These are phyloP conservation scores for Nicotiana obtusifolia DNA, from an alignment of 257 asterid species.

Conservation along the genomic window DNA sequence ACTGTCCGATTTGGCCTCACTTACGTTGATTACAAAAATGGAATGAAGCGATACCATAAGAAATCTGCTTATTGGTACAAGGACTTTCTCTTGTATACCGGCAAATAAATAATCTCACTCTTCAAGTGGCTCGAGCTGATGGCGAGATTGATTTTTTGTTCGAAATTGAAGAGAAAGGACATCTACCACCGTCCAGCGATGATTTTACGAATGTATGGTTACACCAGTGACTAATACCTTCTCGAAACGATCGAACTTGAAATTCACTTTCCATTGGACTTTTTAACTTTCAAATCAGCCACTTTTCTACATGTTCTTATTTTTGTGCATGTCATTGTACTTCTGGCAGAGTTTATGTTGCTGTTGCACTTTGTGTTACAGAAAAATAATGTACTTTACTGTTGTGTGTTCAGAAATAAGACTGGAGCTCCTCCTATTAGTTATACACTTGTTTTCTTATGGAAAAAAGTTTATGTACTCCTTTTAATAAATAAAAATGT, in stretches of 20 bases:
- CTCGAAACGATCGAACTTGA: too few relatives aligned
- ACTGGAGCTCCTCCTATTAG: neutral
- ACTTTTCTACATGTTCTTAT: too few relatives aligned
- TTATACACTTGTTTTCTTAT: too few relatives aligned
- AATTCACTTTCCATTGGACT: too few relatives aligned
- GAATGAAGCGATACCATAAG: constrained; percentile 12
- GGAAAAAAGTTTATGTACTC: too few relatives aligned
- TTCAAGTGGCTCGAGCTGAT: neutral
- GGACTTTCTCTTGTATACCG: constrained; percentile 10
- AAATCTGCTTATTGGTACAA: too few relatives aligned
- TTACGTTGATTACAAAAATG: constrained; percentile 17
- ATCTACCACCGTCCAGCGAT: too few relatives aligned
- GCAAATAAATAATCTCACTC: neutral
- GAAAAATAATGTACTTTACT: neutral
- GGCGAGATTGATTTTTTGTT: too few relatives aligned
- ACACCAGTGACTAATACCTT: too few relatives aligned
- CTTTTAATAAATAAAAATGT: neutral
- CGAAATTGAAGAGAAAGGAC: too few relatives aligned
- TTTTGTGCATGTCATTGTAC: neutral
- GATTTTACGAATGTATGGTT: too few relatives aligned
- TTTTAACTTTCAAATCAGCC: too few relatives aligned
- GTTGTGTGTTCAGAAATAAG: neutral
- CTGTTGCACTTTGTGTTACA: neutral
- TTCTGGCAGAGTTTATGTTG: neutral
- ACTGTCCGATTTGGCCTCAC: constrained; percentile 24